Percentiles rank a stretch among this genome's conserved stretches.
phyloP scores from a whole-genome alignment of 371 early-diverging fungal genomes.

The Capillidium heterosporum region DNA sequence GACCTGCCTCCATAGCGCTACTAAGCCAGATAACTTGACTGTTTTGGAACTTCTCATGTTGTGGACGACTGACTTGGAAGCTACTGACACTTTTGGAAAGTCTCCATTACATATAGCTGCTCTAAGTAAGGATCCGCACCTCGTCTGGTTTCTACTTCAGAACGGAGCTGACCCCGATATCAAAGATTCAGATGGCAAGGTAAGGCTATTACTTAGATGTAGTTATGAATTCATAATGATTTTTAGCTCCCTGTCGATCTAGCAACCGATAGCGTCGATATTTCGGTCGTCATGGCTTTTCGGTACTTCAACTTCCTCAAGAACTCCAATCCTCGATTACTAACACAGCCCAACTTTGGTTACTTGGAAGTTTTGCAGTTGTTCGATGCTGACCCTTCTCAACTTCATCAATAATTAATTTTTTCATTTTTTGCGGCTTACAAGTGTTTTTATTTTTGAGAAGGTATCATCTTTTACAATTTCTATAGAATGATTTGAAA shows the following conservation, averaged over 20 bases:
- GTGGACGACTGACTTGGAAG: constrained; percentile 45
- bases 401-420: no score
- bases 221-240: neutral
- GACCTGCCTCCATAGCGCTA: constrained; percentile 42
- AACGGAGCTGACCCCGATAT: neutral
- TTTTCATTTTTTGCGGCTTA: no score
- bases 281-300: constrained; percentile 5
- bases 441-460: no score
- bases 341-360: neutral
- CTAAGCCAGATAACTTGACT: constrained; percentile 28
- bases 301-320: constrained; percentile 4
- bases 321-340: neutral
- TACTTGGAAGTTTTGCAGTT: neutral
- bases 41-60: constrained; percentile 47
- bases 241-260: constrained; percentile 2
- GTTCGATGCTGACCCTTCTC: neutral
- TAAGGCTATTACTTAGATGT: neutral
- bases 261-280: neutral
- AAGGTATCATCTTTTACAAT: no score
- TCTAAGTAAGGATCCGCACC: neutral
- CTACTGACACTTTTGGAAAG: constrained; percentile 38
- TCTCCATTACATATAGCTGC: constrained; percentile 38
- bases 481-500: no score
- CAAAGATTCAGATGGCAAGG: constrained; percentile 1
- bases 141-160: constrained; percentile 2